A percentile compares a stretch with the other conserved stretches of the same genome.
Evolutionary conservation across 257 asterid genomes (phyloP).

Genomic region (Plectranthus barbatus): DNA sequence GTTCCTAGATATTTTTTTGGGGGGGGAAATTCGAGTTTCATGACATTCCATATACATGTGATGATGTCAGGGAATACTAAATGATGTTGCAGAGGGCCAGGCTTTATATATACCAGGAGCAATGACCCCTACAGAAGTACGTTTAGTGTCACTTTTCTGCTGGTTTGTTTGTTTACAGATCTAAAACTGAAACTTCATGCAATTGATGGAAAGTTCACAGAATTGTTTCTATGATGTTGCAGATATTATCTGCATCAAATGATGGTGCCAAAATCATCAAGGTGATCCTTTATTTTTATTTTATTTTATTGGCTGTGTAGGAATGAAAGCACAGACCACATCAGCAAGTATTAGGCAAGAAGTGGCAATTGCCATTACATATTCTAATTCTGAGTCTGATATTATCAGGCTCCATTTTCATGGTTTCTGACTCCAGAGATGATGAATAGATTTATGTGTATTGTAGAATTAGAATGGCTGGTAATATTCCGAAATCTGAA

Average conservation of each 20-base stretch:
- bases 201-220: not conserved
- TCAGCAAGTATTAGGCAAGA: no score
- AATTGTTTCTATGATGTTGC: slow-evolving; percentile 18
- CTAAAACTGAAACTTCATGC: not conserved
- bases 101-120: slow-evolving; percentile 82
- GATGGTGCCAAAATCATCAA: slow-evolving; percentile 72
- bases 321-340: no score
- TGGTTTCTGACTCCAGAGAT: no score
- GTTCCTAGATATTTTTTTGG: not conserved
- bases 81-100: slow-evolving; percentile 37
- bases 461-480: no score
- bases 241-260: slow-evolving; percentile 56
- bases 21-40: not conserved
- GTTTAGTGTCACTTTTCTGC: not conserved
- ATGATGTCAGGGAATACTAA: slow-evolving; percentile 50
- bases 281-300: slow-evolving; percentile 25
- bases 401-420: no score
- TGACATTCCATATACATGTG: slow-evolving; percentile 9
- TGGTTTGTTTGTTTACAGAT: not conserved
- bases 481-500: not conserved
- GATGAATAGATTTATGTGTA: no score
- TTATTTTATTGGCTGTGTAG: no score
- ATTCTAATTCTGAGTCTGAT: no score
- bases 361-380: no score
- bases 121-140: slow-evolving; percentile 84